Percentiles rank a stretch among this genome's conserved stretches.
These are phyloP conservation scores for Tolypocladium nubicola DNA, from an alignment of 2,329 filamentous ascomycete genomes.

Conservation along the genomic window DNA sequence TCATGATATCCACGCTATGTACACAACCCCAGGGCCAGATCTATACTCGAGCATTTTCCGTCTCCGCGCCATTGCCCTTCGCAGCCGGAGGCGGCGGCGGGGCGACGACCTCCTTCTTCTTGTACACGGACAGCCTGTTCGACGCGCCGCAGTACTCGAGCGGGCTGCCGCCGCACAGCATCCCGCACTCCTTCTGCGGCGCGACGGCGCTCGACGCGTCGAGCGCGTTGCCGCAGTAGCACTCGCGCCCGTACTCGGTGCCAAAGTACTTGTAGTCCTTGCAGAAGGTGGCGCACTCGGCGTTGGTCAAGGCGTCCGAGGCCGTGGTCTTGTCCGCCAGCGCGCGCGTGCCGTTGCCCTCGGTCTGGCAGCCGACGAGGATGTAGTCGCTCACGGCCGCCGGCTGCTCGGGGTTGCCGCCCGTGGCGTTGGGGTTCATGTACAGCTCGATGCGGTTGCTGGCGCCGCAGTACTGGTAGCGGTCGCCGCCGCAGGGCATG, in stretches of 20 bases:
- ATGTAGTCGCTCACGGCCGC: slow-evolving; percentile 19
- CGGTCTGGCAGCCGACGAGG: slow-evolving; percentile 25
- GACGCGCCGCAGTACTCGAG: slow-evolving; percentile 28
- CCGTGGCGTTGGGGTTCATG: slow-evolving; percentile 14
- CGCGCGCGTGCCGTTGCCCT: slow-evolving; percentile 22
- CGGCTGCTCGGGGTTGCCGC: slow-evolving; percentile 19
- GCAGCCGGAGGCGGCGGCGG: background rate
- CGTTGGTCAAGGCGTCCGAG: slow-evolving; percentile 20
- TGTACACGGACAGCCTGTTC: slow-evolving; percentile 25
- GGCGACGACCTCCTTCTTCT: slow-evolving; percentile 10
- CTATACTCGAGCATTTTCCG: background rate
- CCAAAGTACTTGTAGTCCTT: slow-evolving; percentile 20
- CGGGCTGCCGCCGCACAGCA: slow-evolving; percentile 27
- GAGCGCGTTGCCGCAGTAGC: slow-evolving; percentile 24
- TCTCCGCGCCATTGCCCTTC: background rate
- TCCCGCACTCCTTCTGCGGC: slow-evolving; percentile 23
- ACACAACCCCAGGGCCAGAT: background rate
- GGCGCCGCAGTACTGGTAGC: slow-evolving; percentile 22
- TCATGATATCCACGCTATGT: background rate
- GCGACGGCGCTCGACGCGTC: slow-evolving; percentile 16
- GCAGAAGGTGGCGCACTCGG: slow-evolving; percentile 20
- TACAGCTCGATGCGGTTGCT: slow-evolving; percentile 23
- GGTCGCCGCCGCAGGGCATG: slow-evolving; percentile 22
- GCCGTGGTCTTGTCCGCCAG: slow-evolving; percentile 13
- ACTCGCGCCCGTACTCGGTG: slow-evolving; percentile 26